Base-by-base conservation (phyloP, 768 basidiomycete genomes). In the Trametopsis cervina region DNA sequence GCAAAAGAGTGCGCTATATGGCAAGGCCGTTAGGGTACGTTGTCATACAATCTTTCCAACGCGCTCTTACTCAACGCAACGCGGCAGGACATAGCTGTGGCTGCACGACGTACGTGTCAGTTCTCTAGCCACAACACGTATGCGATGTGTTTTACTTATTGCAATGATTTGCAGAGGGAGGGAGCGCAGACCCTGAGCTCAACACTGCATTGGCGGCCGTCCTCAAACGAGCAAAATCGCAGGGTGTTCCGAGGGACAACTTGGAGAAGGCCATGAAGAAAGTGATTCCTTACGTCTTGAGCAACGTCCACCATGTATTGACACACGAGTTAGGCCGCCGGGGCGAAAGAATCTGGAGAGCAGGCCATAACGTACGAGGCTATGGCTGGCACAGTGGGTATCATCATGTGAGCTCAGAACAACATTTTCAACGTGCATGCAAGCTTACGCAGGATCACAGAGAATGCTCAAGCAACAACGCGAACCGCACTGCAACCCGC, bases 181-280 rank as follows among this genome's bases (percentile, higher is more conserved):
- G 77, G 33, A 77, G 79, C 33, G 51, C 68, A 1, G 78, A 78
- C 56, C 79, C 80, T 4, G 69, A 66, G 24, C 66, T 72, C 50
- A 85, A 85, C 57, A 33, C 68, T 6, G 68, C 74, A 2, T 66
- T 86, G 40, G 76, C 78, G 1, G 60, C 69, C 4, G 76, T 71
- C 4, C 57, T 86, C n/a, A 79, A 74, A 55, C 67, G 75, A 29
- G 77, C 75, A 0, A 81, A 71, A 60, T 71, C 77, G 0, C 65
- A 68, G 42, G 78, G 81, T 25, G 76, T 85, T 9, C 84, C 84
- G 11, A 85, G 75, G 54, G 80, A 83, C 39, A 85, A 83, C 62
- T 76, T 86, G 4, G 80, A 80, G 49, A 78, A 71, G 22, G 77
- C 83, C 0, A 63, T 85, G 40, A 72, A 70, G 38, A 77, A 72